Evolutionary conservation across 2,329 filamentous ascomycete genomes (phyloP).

Genomic region (Colletotrichum gloeosporioides): DNA sequence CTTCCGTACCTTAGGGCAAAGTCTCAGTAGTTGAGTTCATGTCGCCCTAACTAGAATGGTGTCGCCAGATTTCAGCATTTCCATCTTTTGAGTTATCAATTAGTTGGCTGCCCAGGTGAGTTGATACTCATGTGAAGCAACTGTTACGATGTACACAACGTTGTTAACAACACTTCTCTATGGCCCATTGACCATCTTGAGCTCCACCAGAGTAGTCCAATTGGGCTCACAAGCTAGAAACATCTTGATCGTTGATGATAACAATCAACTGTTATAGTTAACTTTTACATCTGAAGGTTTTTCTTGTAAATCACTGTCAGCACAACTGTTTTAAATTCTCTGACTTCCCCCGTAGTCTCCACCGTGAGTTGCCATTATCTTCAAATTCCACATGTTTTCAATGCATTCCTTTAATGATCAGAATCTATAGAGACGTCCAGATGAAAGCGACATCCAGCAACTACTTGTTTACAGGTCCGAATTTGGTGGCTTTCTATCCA

Average conservation of each 20-base stretch:
- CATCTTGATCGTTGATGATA: neutral
- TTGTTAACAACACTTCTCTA: neutral
- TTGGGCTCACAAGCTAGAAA: neutral
- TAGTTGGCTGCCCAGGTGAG: neutral
- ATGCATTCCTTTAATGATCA: neutral
- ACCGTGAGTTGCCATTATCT: neutral
- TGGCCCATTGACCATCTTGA: neutral
- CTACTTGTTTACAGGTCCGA: rapidly evolving
- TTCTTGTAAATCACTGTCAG: too few species aligned
- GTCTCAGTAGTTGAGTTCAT: too few species aligned
- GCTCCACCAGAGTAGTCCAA: neutral
- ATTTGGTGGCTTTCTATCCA: neutral
- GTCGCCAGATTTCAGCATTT: neutral
- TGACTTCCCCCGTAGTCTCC: neutral
- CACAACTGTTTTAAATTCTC: neutral
- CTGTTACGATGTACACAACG: neutral
- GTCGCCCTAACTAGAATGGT: too few species aligned
- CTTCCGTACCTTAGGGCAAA: too few species aligned
- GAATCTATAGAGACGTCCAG: neutral
- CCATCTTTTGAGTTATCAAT: neutral
- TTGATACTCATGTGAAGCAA: rapidly evolving
- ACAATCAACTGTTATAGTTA: rapidly evolving
- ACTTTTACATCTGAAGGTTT: rapidly evolving
- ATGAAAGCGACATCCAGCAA: neutral
- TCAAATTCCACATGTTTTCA: neutral